Percentiles rank a stretch among this genome's conserved stretches.
phyloP scores from a whole-genome alignment of 1,284 basidiomycete genomes.

The Ustilago vetiveriae region DNA sequence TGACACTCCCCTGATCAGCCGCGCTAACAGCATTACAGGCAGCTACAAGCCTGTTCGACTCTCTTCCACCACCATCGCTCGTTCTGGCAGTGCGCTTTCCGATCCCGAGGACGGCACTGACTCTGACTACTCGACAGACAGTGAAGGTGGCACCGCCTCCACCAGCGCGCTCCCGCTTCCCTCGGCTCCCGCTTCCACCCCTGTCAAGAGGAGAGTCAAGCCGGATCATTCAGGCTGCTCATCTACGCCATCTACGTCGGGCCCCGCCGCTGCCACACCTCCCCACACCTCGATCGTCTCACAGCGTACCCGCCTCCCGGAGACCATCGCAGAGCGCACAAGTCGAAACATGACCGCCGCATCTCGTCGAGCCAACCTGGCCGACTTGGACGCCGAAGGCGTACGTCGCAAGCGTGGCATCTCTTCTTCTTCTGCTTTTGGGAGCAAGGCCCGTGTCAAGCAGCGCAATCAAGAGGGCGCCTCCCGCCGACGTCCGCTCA shows the following conservation, averaged over 20 bases:
- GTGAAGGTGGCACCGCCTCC: conserved; percentile 12
- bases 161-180: conserved; percentile 15
- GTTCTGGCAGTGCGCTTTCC: conserved; percentile 31
- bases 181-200: conserved; percentile 13
- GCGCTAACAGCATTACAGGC: conserved; percentile 49
- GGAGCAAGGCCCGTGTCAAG: conserved; percentile 56
- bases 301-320: conserved; percentile 13
- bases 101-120: conserved; percentile 49
- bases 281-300: conserved; percentile 9
- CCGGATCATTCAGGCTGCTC: conserved; percentile 8
- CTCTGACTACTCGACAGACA: conserved; percentile 39
- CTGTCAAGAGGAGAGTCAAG: conserved; percentile 33
- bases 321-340: conserved; percentile 32
- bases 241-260: conserved; percentile 16
- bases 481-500: conserved; percentile 51
- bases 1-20: conserved; percentile 51
- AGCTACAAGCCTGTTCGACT: conserved; percentile 38
- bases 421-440: conserved; percentile 59
- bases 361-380: conserved; percentile 29
- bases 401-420: conserved; percentile 43
- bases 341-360: conserved; percentile 22
- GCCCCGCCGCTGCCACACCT: conserved; percentile 5
- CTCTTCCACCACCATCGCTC: conserved; percentile 9
- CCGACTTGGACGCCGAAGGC: conserved; percentile 22
- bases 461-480: conserved; percentile 50